Evolutionary conservation across 306 rosid genomes (phyloP).

Genomic region (Medicago ruthenica): DNA sequence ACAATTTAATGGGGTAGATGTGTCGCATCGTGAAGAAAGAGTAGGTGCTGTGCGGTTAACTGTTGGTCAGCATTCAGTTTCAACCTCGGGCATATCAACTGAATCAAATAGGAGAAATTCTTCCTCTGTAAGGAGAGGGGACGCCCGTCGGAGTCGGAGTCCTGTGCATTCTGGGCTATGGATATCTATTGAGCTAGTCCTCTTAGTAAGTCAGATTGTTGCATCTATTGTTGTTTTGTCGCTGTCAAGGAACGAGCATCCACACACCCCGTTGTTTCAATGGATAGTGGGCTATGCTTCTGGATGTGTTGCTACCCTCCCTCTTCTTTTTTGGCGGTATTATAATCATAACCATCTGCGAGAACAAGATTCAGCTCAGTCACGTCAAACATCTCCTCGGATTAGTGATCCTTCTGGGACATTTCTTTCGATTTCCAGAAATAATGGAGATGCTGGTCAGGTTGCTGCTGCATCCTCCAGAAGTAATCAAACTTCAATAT

Average conservation of each 20-base stretch:
- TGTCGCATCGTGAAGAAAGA: constrained; percentile 60
- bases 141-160: constrained; percentile 76
- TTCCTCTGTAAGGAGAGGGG: constrained; percentile 73
- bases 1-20: constrained; percentile 51
- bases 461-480: constrained; percentile 55
- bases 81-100: constrained; percentile 55
- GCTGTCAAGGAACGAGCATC: constrained; percentile 81
- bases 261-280: constrained; percentile 77
- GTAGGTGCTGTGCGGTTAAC: constrained; percentile 48
- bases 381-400: constrained; percentile 80
- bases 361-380: constrained; percentile 73
- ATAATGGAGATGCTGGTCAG: constrained; percentile 68
- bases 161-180: constrained; percentile 92
- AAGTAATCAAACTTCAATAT: constrained; percentile 56
- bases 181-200: constrained; percentile 88
- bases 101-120: constrained; percentile 72
- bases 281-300: constrained; percentile 94
- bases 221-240: constrained; percentile 82
- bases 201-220: constrained; percentile 83
- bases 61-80: constrained; percentile 50
- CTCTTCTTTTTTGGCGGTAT: constrained; percentile 96
- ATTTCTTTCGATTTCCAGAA: constrained; percentile 68
- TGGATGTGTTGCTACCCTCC: constrained; percentile 92
- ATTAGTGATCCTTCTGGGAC: constrained; percentile 69
- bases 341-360: constrained; percentile 70